phyloP scores from a whole-genome alignment of 768 basidiomycete species.

The Mycena vulgaris region DNA sequence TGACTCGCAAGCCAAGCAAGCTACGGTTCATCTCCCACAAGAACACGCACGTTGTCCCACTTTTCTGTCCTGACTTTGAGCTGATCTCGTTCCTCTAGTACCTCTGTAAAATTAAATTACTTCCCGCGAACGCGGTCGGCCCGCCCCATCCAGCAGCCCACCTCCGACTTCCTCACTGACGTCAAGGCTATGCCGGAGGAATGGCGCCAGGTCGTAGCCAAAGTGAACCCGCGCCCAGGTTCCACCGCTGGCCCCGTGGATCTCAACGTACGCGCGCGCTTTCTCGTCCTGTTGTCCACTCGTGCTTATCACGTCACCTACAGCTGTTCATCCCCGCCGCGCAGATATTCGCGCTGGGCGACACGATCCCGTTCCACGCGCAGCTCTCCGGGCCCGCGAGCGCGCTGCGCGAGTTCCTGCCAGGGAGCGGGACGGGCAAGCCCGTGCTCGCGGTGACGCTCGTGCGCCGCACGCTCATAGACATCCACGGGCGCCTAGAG shows the following conservation, averaged over 20 bases:
- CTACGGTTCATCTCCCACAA: slow-evolving; percentile 47
- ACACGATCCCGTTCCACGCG: slow-evolving; percentile 17
- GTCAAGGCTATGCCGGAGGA: slow-evolving; percentile 19
- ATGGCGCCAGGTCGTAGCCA: not conserved
- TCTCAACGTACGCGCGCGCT: not conserved
- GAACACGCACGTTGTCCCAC: not conserved
- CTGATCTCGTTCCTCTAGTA: not conserved
- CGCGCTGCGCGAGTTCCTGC: slow-evolving; percentile 19
- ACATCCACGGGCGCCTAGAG: not conserved
- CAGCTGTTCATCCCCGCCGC: slow-evolving; percentile 15
- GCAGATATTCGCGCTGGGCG: slow-evolving; percentile 3
- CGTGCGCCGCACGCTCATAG: slow-evolving; percentile 10
- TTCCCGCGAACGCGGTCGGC: slow-evolving; percentile 9
- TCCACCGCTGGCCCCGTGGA: not conserved
- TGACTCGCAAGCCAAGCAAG: slow-evolving; percentile 56
- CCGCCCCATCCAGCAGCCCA: slow-evolving; percentile 3
- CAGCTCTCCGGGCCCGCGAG: slow-evolving; percentile 9
- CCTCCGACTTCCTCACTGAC: slow-evolving; percentile 9
- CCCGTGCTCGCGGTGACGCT: not conserved
- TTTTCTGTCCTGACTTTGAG: not conserved
- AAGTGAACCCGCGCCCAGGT: not conserved
- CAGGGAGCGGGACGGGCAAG: not conserved
- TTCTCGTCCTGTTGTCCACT: not conserved
- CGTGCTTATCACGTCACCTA: too few species aligned
- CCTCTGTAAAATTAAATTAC: not conserved